Conservation (phyloP, 1,139 yeast species). For the Candida dubliniensis region DNA sequence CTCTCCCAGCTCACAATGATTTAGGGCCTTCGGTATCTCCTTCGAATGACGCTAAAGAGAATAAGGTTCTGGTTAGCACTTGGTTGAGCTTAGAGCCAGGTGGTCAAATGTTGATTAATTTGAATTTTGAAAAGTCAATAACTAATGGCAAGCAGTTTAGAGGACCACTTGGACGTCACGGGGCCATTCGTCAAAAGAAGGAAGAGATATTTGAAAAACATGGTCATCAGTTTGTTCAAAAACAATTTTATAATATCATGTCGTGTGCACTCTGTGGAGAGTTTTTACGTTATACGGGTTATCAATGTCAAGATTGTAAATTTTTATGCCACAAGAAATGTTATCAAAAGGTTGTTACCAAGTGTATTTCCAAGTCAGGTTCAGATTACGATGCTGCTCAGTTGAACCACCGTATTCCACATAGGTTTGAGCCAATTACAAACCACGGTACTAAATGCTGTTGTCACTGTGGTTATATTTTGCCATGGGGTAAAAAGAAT, state of each 20-base stretch:
- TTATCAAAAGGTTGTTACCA: conserved; percentile 89
- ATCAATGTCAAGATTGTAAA: conserved; percentile 94
- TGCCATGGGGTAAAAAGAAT: conserved; percentile 93
- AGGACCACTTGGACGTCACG: conserved; percentile 93
- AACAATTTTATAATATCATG: conserved; percentile 94
- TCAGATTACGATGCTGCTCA: conserved; percentile 88
- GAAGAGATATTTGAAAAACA: conserved; percentile 95
- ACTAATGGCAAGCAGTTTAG: conserved; percentile 53
- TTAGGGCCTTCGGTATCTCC: conserved; percentile 9
- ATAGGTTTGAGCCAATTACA: conserved; percentile 85
- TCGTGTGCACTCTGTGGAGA: conserved; percentile 97
- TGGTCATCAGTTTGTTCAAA: conserved; percentile 95
- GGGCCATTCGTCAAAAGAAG: conserved; percentile 93
- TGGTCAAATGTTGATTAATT: conserved; percentile 77
- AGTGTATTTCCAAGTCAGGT: conserved; percentile 88
- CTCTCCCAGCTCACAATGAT: conserved; percentile 7
- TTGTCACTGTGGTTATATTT: conserved; percentile 94
- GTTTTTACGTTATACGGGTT: conserved; percentile 88
- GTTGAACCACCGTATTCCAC: conserved; percentile 94
- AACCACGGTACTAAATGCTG: conserved; percentile 99
- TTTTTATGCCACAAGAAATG: conserved; percentile 94
- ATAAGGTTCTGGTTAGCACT: conserved; percentile 51
- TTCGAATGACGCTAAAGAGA: conserved; percentile 24
- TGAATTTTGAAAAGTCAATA: conserved; percentile 75
- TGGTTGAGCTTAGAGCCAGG: conserved; percentile 95